Evolutionary conservation across 257 asterid genomes (phyloP).

Genomic region (Solanum habrochaites): DNA sequence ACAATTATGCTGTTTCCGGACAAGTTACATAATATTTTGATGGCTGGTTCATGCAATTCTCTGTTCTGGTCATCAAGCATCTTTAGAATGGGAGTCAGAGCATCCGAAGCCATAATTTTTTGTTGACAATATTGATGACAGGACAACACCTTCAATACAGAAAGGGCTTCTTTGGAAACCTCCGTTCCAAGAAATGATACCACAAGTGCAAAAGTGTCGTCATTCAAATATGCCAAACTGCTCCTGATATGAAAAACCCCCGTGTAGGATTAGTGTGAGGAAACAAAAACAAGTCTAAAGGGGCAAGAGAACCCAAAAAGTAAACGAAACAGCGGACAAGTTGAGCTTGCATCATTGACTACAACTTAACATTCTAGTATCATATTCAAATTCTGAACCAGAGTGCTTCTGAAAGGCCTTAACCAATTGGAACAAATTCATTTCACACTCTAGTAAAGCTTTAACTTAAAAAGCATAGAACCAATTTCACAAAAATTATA

Average conservation of each 20-base stretch:
- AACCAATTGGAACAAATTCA: neutral
- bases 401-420: neutral
- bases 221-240: constrained; percentile 27
- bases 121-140: constrained; percentile 10
- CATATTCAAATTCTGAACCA: neutral
- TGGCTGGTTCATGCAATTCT: constrained; percentile 39
- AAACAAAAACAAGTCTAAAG: neutral
- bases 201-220: constrained; percentile 40
- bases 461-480: neutral
- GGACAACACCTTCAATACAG: constrained; percentile 39
- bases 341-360: neutral
- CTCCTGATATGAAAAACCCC: constrained; percentile 22
- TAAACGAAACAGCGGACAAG: neutral
- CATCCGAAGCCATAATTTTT: constrained; percentile 40
- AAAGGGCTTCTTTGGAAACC: constrained; percentile 50
- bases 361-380: neutral
- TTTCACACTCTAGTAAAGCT: neutral
- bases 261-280: neutral
- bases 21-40: constrained; percentile 35
- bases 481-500: neutral
- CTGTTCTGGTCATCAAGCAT: constrained; percentile 39
- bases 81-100: constrained; percentile 28
- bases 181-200: constrained; percentile 58
- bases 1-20: constrained; percentile 16
- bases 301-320: neutral